phyloP scores from a whole-genome alignment of 2,329 filamentous ascomycete species.

The Epichloe scottii region DNA sequence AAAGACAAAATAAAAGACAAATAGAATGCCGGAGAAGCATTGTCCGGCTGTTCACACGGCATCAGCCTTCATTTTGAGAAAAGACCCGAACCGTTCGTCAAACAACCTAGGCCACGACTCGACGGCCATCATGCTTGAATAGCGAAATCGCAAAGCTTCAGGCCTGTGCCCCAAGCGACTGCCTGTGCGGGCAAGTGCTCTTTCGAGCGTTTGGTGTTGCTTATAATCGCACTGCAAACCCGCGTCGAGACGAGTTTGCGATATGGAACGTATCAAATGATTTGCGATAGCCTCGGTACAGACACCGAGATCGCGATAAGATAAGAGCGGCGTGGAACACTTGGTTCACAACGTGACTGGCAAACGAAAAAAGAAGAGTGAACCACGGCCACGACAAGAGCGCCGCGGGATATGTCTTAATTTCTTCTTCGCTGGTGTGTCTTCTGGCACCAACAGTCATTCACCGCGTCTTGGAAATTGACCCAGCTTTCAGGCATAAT shows the following conservation, averaged over 20 bases:
- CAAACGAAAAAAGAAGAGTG: not conserved
- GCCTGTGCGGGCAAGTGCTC: too few species aligned
- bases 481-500: conserved; percentile 28
- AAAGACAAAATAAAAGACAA: not conserved
- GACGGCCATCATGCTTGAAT: too few species aligned
- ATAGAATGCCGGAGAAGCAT: not conserved
- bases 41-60: too few species aligned
- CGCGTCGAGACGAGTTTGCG: not conserved
- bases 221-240: not conserved
- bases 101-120: too few species aligned
- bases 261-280: conserved; percentile 2
- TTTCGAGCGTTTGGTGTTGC: too few species aligned
- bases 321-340: not conserved
- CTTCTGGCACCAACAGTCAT: conserved; percentile 37
- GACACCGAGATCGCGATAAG: not conserved
- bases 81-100: too few species aligned
- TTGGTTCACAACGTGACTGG: not conserved
- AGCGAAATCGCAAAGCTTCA: too few species aligned
- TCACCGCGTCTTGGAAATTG: conserved; percentile 31
- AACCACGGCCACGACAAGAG: not conserved
- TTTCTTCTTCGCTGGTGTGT: conserved; percentile 20
- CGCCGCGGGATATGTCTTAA: not conserved
- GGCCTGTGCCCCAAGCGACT: too few species aligned
- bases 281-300: not conserved
- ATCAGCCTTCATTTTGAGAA: too few species aligned